Evolutionary conservation across 768 basidiomycete species (phyloP).

Genomic region (Leccinum aurantiacum): DNA sequence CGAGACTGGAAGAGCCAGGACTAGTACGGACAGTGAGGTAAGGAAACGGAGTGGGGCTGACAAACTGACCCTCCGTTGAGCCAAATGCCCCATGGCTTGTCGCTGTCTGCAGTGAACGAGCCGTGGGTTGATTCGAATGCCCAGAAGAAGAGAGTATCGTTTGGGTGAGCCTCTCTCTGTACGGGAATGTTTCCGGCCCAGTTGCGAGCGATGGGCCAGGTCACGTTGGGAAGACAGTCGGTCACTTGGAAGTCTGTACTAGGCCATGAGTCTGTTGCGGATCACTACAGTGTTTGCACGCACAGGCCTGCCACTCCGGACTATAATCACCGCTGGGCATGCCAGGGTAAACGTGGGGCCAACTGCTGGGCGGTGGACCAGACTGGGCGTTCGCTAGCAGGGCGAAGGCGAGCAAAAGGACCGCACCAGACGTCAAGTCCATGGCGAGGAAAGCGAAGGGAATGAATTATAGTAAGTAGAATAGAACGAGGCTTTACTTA

Average conservation of each 20-base stretch:
- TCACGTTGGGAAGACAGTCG: constrained; percentile 56
- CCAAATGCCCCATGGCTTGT: constrained; percentile 72
- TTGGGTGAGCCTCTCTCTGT: constrained; percentile 56
- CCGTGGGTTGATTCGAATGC: constrained; percentile 57
- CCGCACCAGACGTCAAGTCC: constrained; percentile 16
- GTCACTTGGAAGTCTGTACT: constrained; percentile 60
- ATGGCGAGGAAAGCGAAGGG: constrained; percentile 17
- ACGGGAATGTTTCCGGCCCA: constrained; percentile 68
- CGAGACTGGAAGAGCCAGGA: constrained; percentile 70
- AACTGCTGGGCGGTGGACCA: constrained; percentile 31
- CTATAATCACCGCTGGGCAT: constrained; percentile 48
- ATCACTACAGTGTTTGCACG: constrained; percentile 16
- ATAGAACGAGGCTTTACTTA: constrained; percentile 2
- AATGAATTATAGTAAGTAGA: constrained; percentile 2
- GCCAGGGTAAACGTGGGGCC: constrained; percentile 44
- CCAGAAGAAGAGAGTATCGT: constrained; percentile 67
- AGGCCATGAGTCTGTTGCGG: neutral
- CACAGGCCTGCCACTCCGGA: constrained; percentile 64
- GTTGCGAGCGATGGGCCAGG: constrained; percentile 49
- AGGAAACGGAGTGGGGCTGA: neutral
- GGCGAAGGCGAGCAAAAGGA: constrained; percentile 1
- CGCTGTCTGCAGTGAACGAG: constrained; percentile 48
- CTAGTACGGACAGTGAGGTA: constrained; percentile 30
- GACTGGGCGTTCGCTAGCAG: constrained; percentile 25
- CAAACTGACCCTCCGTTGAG: constrained; percentile 63